A percentile compares a stretch with the other conserved stretches of the same genome.
Evolutionary conservation across 1,139 yeast species (phyloP).

Genomic region (Keqinozyma sinolaborantium): DNA sequence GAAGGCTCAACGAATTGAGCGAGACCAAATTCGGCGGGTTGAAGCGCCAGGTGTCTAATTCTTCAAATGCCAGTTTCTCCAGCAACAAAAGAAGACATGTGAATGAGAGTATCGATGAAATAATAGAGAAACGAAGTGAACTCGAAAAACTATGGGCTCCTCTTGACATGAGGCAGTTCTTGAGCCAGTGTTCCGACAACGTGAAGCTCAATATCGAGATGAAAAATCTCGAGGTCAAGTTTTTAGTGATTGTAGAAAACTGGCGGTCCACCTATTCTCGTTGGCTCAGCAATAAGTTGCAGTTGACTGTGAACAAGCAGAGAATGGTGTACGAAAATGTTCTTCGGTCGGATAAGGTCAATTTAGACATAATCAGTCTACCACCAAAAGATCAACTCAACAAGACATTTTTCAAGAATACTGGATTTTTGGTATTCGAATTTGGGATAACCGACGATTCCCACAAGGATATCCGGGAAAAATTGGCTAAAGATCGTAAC

Average conservation of each 20-base stretch:
- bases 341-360: conserved; percentile 19
- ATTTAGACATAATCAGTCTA: conserved; percentile 29
- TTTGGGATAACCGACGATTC: conserved; percentile 34
- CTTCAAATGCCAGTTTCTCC: conserved; percentile 12
- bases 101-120: conserved; percentile 14
- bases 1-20: conserved; percentile 43
- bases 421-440: conserved; percentile 43
- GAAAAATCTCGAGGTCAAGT: conserved; percentile 20
- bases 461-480: conserved; percentile 17
- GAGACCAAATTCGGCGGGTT: conserved; percentile 22
- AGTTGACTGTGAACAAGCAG: conserved; percentile 25
- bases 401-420: conserved; percentile 31
- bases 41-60: conserved; percentile 19
- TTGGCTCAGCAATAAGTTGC: conserved; percentile 44
- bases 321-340: conserved; percentile 23
- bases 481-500: conserved; percentile 30
- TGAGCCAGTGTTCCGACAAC: conserved; percentile 18
- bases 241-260: conserved; percentile 41
- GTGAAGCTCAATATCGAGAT: conserved; percentile 18
- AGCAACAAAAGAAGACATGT: conserved; percentile 12
- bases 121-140: conserved; percentile 26
- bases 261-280: conserved; percentile 40
- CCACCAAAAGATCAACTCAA: conserved; percentile 35
- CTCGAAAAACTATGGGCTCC: conserved; percentile 42
- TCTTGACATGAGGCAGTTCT: conserved; percentile 24